Evolutionary conservation across 2,329 filamentous ascomycete species (phyloP).

Genomic region (Xylariaceae sp.): DNA sequence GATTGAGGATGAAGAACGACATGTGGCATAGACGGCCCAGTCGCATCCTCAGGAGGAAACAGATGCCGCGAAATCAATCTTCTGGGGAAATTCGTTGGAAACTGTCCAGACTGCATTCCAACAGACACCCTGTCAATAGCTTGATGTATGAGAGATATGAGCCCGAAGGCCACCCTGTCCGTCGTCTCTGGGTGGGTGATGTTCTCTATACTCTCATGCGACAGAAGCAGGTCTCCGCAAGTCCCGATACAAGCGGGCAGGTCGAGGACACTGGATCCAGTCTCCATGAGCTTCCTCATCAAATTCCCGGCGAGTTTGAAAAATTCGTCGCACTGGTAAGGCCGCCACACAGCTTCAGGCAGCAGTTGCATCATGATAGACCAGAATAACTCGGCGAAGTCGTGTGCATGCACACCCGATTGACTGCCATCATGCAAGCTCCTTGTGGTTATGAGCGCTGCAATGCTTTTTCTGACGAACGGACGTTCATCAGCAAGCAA

Average conservation of each 20-base stretch:
- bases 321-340: conserved; percentile 40
- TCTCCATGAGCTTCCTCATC: conserved; percentile 28
- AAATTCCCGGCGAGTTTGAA: conserved; percentile 27
- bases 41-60: conserved; percentile 50
- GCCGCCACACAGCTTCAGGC: conserved; percentile 31
- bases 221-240: conserved; percentile 27
- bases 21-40: conserved; percentile 32
- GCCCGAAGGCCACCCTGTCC: conserved; percentile 36
- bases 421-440: conserved; percentile 22
- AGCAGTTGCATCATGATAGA: conserved; percentile 37
- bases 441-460: conserved; percentile 31
- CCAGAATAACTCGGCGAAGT: conserved; percentile 46
- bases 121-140: conserved; percentile 28
- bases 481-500: conserved; percentile 36
- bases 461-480: conserved; percentile 35
- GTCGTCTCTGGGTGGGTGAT: conserved; percentile 35
- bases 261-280: conserved; percentile 23
- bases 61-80: conserved; percentile 59
- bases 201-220: conserved; percentile 31
- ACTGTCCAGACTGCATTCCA: conserved; percentile 19
- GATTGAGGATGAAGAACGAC: conserved; percentile 50
- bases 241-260: conserved; percentile 22
- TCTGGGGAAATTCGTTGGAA: conserved; percentile 34
- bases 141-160: conserved; percentile 34
- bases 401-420: conserved; percentile 30